Percentiles rank a stretch among this genome's conserved stretches.
Evolutionary conservation across 2,329 filamentous ascomycete species (phyloP).

Genomic region (Fusarium sp.): DNA sequence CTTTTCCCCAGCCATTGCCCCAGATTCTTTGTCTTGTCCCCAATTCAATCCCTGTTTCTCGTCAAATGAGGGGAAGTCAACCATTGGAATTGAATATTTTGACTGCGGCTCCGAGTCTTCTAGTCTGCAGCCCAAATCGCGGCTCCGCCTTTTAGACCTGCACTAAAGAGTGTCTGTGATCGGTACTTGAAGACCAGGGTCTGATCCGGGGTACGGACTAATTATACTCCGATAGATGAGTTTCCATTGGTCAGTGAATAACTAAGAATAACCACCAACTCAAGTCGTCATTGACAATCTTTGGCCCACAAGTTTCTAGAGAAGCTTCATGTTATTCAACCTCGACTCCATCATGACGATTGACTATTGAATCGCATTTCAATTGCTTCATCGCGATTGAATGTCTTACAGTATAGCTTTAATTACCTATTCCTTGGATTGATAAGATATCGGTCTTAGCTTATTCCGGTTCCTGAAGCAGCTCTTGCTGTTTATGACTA

Average conservation of each 20-base stretch:
- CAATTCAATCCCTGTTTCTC: not conserved
- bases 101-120: slow-evolving; percentile 43
- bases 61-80: slow-evolving; percentile 35
- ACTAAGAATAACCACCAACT: not conserved
- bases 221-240: not conserved
- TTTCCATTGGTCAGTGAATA: not conserved
- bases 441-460: not conserved
- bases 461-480: slow-evolving; percentile 13
- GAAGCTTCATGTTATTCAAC: slow-evolving; percentile 2
- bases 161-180: slow-evolving; percentile 3
- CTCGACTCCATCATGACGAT: slow-evolving; percentile 15
- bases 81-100: slow-evolving; percentile 8
- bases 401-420: slow-evolving; percentile 11
- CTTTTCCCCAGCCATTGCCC: slow-evolving; percentile 19
- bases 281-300: slow-evolving; percentile 31
- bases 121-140: slow-evolving; percentile 40
- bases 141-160: slow-evolving; percentile 43
- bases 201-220: slow-evolving; percentile 9
- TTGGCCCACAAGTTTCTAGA: slow-evolving; percentile 10
- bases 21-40: not conserved
- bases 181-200: not conserved
- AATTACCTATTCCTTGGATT: not conserved
- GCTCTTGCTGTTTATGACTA: slow-evolving; percentile 12
- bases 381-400: slow-evolving; percentile 9
- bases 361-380: slow-evolving; percentile 18